Percentiles rank a stretch among this genome's conserved stretches.
Evolutionary conservation across 2,329 filamentous ascomycete species (phyloP).

Genomic region (Aspergillus fischeri): DNA sequence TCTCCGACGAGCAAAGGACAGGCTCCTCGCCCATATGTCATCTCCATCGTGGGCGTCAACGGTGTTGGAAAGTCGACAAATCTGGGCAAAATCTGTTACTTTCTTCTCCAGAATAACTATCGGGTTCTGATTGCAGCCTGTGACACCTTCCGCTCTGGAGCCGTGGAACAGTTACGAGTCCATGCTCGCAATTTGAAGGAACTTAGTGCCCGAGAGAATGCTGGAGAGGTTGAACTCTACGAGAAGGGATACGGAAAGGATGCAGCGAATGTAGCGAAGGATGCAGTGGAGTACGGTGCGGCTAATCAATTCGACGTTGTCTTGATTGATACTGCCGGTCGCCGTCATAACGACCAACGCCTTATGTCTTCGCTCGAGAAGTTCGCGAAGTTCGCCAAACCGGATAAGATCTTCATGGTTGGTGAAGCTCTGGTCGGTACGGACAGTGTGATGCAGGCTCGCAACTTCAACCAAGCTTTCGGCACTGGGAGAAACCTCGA

Average conservation of each 20-base stretch:
- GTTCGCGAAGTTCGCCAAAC: constrained; percentile 91
- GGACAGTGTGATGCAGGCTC: constrained; percentile 89
- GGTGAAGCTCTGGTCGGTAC: constrained; percentile 89
- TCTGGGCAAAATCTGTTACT: constrained; percentile 96
- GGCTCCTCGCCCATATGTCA: constrained; percentile 79
- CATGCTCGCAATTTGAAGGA: constrained; percentile 93
- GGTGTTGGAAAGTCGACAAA: constrained; percentile 98
- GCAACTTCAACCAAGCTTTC: constrained; percentile 94
- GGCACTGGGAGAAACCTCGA: constrained; percentile 76
- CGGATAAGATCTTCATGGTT: constrained; percentile 99
- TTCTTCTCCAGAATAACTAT: constrained; percentile 95
- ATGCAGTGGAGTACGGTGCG: constrained; percentile 78
- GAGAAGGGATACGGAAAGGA: constrained; percentile 98
- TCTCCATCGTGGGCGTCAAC: constrained; percentile 97
- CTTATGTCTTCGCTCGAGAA: constrained; percentile 97
- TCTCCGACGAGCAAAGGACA: constrained; percentile 61
- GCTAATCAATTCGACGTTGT: constrained; percentile 83
- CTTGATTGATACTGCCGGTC: constrained; percentile 91
- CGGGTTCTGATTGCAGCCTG: constrained; percentile 89
- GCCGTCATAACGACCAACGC: constrained; percentile 89
- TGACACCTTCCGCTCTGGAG: constrained; percentile 94
- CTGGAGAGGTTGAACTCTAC: constrained; percentile 80
- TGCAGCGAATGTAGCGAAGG: constrained; percentile 89
- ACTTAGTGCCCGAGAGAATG: constrained; percentile 74
- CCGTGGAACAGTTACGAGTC: constrained; percentile 93